phyloP scores from a whole-genome alignment of 129 eudicot species.

The Flaveria ramosissima region DNA sequence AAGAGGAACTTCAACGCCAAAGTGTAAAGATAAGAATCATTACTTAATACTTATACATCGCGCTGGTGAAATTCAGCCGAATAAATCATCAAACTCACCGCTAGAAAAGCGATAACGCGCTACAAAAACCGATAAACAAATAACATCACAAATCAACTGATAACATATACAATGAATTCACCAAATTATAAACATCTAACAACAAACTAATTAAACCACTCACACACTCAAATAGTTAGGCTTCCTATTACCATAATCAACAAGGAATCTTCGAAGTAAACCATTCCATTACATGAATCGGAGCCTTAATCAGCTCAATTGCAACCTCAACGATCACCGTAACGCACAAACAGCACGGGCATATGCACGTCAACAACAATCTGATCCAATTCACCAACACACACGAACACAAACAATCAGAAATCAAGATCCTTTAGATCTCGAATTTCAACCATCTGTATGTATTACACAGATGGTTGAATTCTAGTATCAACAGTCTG shows the following conservation, averaged over 20 bases:
- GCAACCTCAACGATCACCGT: slow-evolving; percentile 78
- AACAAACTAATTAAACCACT: not conserved
- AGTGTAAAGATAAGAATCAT: not conserved
- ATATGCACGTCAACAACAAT: slow-evolving; percentile 62
- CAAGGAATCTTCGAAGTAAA: slow-evolving; percentile 81
- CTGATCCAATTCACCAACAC: slow-evolving; percentile 45
- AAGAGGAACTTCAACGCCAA: too few species aligned
- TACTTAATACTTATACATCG: too few species aligned
- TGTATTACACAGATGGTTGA: too few species aligned
- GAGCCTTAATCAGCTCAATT: slow-evolving; percentile 73
- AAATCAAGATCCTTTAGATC: slow-evolving; percentile 5
- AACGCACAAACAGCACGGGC: slow-evolving; percentile 89
- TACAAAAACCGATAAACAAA: not conserved
- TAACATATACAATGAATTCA: not conserved
- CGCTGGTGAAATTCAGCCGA: too few species aligned
- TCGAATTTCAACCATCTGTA: not conserved
- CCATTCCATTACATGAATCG: slow-evolving; percentile 82
- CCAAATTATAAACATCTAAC: not conserved
- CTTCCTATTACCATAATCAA: slow-evolving; percentile 17
- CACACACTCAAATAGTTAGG: not conserved
- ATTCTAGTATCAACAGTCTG: too few species aligned
- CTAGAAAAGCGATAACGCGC: not conserved
- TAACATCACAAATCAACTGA: not conserved
- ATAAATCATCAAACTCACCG: too few species aligned
- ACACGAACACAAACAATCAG: slow-evolving; percentile 9